Conservation (phyloP, 2,329 filamentous ascomycete species). For the Colletotrichum phormii region DNA sequence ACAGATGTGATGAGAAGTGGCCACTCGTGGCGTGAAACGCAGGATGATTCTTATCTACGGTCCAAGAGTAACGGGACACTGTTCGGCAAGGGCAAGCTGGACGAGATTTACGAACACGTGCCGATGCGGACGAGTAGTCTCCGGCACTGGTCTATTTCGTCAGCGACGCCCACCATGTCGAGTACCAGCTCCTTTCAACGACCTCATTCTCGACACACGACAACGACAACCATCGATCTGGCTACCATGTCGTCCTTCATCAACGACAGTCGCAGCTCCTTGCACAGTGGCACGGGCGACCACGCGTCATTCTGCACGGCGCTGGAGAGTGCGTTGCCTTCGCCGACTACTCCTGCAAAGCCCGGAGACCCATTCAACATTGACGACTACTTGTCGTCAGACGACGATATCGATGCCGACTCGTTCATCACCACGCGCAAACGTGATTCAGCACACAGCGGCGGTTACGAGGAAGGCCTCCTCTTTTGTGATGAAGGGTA, state of each 20-base stretch:
- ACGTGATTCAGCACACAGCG: constrained; percentile 34
- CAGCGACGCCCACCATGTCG: constrained; percentile 53
- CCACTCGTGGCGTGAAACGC: constrained; percentile 28
- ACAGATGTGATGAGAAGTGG: constrained; percentile 36
- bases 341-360: not conserved
- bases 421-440: constrained; percentile 41
- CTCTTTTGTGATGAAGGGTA: constrained; percentile 51
- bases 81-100: constrained; percentile 41
- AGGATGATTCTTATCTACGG: constrained; percentile 36
- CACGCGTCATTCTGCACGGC: constrained; percentile 33
- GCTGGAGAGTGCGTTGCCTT: constrained; percentile 23
- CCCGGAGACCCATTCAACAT: constrained; percentile 46
- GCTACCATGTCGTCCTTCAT: constrained; percentile 37
- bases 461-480: constrained; percentile 50
- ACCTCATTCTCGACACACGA: constrained; percentile 56
- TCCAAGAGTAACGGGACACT: constrained; percentile 42
- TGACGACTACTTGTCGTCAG: constrained; percentile 52
- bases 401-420: constrained; percentile 52
- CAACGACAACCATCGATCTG: constrained; percentile 58
- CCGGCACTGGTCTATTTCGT: constrained; percentile 55
- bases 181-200: constrained; percentile 54
- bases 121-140: constrained; percentile 51
- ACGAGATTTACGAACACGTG: constrained; percentile 51
- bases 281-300: constrained; percentile 32
- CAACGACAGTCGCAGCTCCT: constrained; percentile 33